Base-by-base conservation (phyloP, 495 filamentous ascomycete species). In the Echria macrotheca region DNA sequence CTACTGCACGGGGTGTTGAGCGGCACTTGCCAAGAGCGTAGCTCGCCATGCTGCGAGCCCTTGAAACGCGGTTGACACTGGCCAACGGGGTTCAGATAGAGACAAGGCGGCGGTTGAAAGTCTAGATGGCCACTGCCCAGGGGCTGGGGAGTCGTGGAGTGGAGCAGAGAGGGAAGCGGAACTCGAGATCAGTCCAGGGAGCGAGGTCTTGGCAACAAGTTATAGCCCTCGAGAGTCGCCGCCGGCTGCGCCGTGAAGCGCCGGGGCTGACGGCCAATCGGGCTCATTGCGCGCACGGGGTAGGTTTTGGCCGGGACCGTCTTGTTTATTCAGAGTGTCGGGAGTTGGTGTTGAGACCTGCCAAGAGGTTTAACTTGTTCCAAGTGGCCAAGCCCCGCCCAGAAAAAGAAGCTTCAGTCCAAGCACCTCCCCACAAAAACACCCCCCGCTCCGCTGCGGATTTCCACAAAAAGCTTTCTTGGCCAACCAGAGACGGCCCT, bases 41-140 rank as follows among this genome's bases (percentile, higher is more conserved):
- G 53, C 26, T 46, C 35, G 52, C 50, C 50, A 45, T 26, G 53
- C 52, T 53, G 41, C 47, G 36, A 25, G 38, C 18, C 35, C 46
- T 60, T 60, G 61, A 69, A 69, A 66, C 65, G 22, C 18, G 49
- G 39, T 36, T 56, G 54, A 60, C 60, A 56, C 54, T 56, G 40
- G 39, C 38, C 52, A 44, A 4, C 24, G 39, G 41, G 28, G 18
- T 9, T 15, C n/a, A 25, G 28, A 3, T 24, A 31, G 29, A 44
- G 24, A 36, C 5, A 11, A n/a, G 28, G 23, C 7, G 7, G 23
- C 21, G 18, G 22, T 9, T 21, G 11, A 40, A 42, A 47, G 44
- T n/a, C 33, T 26, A 15, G 42, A 42, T 42, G 7, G 10, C 21
- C 10, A 14, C n/a, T n/a, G 21, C 8, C 15, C 23, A 14, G n/a